A percentile compares a stretch with the other conserved stretches of the same genome.
phyloP scores from a whole-genome alignment of 345 rosid species.

The Acer campestre region DNA sequence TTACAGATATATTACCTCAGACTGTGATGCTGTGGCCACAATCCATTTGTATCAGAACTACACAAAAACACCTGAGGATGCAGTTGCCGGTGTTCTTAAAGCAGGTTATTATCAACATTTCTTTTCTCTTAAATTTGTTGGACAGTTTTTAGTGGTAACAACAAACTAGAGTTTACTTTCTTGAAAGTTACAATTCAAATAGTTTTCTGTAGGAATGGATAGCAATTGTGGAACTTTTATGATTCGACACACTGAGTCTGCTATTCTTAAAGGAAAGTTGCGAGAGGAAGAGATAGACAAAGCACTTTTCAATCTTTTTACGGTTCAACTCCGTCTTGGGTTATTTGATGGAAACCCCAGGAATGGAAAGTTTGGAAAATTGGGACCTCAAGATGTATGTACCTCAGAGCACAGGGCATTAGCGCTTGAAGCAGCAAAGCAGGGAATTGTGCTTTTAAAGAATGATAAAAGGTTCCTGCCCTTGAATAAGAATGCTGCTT shows the following conservation, averaged over 20 bases:
- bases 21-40: conserved; percentile 96
- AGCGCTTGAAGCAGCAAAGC: conserved; percentile 84
- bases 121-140: background rate
- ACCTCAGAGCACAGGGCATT: conserved; percentile 58
- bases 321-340: conserved; percentile 86
- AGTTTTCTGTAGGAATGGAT: conserved; percentile 66
- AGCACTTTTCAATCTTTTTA: conserved; percentile 81
- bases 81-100: conserved; percentile 77
- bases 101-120: conserved; percentile 55
- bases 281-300: conserved; percentile 61
- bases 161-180: background rate
- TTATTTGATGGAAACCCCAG: conserved; percentile 81
- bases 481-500: conserved; percentile 42
- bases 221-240: conserved; percentile 74
- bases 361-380: conserved; percentile 53
- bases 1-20: conserved; percentile 83
- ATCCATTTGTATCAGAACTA: conserved; percentile 74
- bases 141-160: background rate
- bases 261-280: conserved; percentile 65
- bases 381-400: conserved; percentile 71
- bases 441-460: conserved; percentile 94
- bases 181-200: background rate
- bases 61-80: conserved; percentile 62
- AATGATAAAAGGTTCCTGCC: conserved; percentile 75
- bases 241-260: conserved; percentile 55